Evolutionary conservation across 2,329 filamentous ascomycete species (phyloP), one percentile per base, ranked within the genome.

Genomic region (Calonectria multiphialidica): DNA sequence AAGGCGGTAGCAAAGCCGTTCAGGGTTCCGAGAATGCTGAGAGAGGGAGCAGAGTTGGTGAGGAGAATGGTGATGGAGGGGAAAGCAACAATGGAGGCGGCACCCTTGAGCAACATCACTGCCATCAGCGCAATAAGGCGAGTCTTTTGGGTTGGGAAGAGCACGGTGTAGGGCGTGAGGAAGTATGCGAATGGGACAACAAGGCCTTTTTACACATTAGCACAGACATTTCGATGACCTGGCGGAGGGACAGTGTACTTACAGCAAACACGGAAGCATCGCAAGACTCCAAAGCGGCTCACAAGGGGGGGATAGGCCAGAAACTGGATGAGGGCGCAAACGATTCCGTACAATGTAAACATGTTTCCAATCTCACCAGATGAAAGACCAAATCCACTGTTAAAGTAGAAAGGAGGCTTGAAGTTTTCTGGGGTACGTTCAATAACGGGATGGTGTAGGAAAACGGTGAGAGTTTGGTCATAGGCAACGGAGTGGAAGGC

Each of bases 1-100:
- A 96, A 91, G 68, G 93, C 94, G 0, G 96, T 98, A 0, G 95
- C 96, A 73, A 98, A 92, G 3, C 96, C 97, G 80, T 98, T 98
- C 68, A 98, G 85, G 0, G 96, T 98, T 1, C 95, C 96, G 6
- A 98, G 89, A 12, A 98, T 90, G 50, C 77, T 78, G 18, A 98
- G 86, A 67, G 93, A 95, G 1, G 88, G 84, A 5, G 95, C 95
- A 12, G 93, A 95, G 84, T 98, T 98, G 33, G 96, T 98, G 44
- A 98, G 89, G 59, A 98, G 87, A 77, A 98, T 98, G 7, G 95
- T 98, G 30, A 90, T 93, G 79, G 94, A 97, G 0, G 97, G 96
- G 81, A 98, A 98, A 1, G 93, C 93, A 79, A 98, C 93, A 75
- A 97, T 97, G 71, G 92, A 91, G 45, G 90, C 90, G 67, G 94